Conservation (phyloP, 2,329 filamentous ascomycete genomes). For the Chrysosporium keratinophilum region DNA sequence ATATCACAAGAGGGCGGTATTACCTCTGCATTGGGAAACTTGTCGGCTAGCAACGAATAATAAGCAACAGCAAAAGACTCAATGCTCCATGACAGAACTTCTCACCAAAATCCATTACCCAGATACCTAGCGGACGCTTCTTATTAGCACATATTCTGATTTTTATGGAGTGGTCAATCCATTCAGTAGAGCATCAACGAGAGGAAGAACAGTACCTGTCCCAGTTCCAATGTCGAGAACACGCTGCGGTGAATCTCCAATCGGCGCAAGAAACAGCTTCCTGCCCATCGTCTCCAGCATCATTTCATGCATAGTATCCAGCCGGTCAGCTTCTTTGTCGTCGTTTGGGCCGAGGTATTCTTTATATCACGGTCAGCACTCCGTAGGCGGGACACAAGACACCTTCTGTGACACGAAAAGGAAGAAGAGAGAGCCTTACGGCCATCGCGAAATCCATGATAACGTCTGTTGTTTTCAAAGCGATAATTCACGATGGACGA, state of each 20-base stretch:
- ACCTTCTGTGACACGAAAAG: neutral
- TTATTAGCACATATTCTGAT: no score
- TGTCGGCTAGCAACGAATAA: neutral
- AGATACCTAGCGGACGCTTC: constrained; percentile 21
- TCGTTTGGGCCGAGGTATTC: constrained; percentile 29
- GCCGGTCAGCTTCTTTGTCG: constrained; percentile 27
- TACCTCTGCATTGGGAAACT: constrained; percentile 11
- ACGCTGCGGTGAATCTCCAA: constrained; percentile 26
- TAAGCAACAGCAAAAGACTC: neutral
- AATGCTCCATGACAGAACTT: neutral
- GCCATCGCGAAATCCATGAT: constrained; percentile 2
- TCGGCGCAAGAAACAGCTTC: constrained; percentile 30
- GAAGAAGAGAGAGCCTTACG: neutral
- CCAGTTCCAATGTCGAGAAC: constrained; percentile 45
- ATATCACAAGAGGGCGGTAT: no score
- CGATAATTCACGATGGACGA: constrained; percentile 20
- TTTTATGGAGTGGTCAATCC: no score
- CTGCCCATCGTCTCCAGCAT: constrained; percentile 23
- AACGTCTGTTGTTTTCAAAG: constrained; percentile 13
- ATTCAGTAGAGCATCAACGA: no score
- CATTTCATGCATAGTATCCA: constrained; percentile 31
- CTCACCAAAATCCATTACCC: constrained; percentile 27
- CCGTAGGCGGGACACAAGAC: no score
- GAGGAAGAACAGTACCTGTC: constrained; percentile 20
- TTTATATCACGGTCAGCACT: neutral